Base-by-base conservation (phyloP, 2,329 filamentous ascomycete species). In the Monosporascus sp. region DNA sequence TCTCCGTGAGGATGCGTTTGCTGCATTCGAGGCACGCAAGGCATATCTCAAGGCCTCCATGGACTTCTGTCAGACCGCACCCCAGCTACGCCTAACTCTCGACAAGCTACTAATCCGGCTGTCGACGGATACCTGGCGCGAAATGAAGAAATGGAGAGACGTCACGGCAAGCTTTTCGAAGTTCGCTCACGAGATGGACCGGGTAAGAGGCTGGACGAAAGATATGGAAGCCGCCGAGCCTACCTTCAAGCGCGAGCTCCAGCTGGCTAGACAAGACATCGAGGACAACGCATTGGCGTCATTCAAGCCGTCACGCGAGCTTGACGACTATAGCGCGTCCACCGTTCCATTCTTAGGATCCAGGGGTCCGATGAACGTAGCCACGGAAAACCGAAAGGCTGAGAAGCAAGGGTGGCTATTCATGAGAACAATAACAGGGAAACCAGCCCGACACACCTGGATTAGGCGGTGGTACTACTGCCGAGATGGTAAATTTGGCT, bases 371-470 rank as follows among this genome's bases (percentile, higher is more conserved):
- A 79, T 89, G 35, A 82, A 80, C 50, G 72, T 87, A 11, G 85
- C 86, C 53, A 78, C 73, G 2, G 72, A 77, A 50, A 74, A 77
- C 65, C 65, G 81, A 69, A 70, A 81, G 31, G 76, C 76, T 7
- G 92, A 96, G 70, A 97, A 96, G 70, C 94, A 97, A 70, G 92
- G 93, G 3, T 99, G 94, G 94, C 74, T 99, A 2, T 96, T 92
- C 68, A 70, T 96, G 61, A 82, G 90, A 50, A 89, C 86, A 1
- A 75, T 92, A 7, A 86, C 89, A 1, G 92, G 91, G 37, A 97
- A 97, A 69, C 93, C 93, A 0, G 89, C 91, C 15, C 81, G 93
- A 56, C 90, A 91, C n/a, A 81, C 83, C 41, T 99, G 94, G 94
- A 81, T 90, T 25, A 83, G 90, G 55, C 82, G 93, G 50, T 99